Evolutionary conservation across 129 eudicot genomes (phyloP).

Genomic region (Flaveria linearis): DNA sequence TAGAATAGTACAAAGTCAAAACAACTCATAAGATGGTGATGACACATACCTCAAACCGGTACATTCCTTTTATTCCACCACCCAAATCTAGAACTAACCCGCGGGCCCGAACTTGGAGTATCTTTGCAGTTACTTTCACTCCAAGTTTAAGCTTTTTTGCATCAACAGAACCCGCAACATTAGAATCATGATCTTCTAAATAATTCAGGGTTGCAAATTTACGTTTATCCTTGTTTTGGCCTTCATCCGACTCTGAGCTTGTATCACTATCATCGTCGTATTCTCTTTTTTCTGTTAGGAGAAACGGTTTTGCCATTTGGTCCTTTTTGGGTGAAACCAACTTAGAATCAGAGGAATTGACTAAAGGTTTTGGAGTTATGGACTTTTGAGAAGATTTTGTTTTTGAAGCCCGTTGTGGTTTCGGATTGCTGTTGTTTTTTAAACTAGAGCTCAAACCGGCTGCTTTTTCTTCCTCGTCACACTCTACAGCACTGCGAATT

Average conservation of each 20-base stretch:
- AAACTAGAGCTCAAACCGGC: constrained; percentile 17
- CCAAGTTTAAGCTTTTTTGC: constrained; percentile 77
- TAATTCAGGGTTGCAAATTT: not conserved
- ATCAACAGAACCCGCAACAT: constrained; percentile 31
- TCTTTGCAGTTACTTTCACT: constrained; percentile 59
- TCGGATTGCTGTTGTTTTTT: constrained; percentile 25
- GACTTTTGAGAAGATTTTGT: constrained; percentile 32
- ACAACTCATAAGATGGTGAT: constrained; percentile 3
- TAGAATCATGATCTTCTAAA: constrained; percentile 26
- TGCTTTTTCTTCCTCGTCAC: constrained; percentile 39
- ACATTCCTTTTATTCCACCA: constrained; percentile 76
- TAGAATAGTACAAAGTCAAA: not conserved
- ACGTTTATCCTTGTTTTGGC: not conserved
- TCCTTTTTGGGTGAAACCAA: constrained; percentile 8
- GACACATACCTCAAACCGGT: constrained; percentile 67
- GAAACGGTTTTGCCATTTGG: constrained; percentile 24
- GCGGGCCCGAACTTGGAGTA: constrained; percentile 77
- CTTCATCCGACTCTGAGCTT: constrained; percentile 27
- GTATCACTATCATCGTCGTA: not conserved
- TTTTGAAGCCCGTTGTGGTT: constrained; percentile 18
- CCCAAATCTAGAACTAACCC: constrained; percentile 93
- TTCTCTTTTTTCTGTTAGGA: constrained; percentile 30
- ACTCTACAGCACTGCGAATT: constrained; percentile 41
- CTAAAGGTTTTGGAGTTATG: constrained; percentile 7
- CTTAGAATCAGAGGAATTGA: constrained; percentile 8